These are phyloP conservation scores for Marasmius fiardii DNA, from an alignment of 1,284 basidiomycete genomes.

Conservation along the genomic window DNA sequence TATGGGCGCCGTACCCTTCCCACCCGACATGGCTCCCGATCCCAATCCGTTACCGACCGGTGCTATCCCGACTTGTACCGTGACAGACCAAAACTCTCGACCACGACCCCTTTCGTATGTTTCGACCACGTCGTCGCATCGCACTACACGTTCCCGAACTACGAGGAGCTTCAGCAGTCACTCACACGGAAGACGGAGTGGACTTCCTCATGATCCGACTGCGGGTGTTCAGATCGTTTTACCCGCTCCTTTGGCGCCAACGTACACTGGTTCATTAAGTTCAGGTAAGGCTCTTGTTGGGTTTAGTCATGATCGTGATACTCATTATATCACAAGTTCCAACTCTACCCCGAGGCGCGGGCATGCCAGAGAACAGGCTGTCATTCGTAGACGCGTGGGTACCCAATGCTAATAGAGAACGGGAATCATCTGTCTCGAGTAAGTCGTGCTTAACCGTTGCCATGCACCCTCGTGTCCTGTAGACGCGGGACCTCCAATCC, in stretches of 20 bases:
- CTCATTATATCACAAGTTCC: background rate
- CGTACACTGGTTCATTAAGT: background rate
- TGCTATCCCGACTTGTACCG: background rate
- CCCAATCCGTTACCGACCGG: background rate
- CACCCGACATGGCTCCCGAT: background rate
- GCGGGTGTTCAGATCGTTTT: background rate
- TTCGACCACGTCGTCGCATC: background rate
- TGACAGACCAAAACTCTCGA: background rate
- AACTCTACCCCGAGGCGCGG: background rate
- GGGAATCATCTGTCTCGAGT: background rate
- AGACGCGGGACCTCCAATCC: too few species aligned
- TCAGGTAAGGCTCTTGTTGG: background rate
- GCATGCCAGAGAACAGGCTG: background rate
- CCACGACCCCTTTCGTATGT: background rate
- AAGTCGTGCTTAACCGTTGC: background rate
- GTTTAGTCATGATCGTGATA: too few species aligned
- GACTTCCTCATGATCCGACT: background rate
- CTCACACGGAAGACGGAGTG: background rate
- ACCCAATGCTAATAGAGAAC: background rate
- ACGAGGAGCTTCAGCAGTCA: background rate
- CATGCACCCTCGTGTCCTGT: too few species aligned
- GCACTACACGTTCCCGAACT: background rate
- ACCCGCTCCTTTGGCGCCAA: background rate
- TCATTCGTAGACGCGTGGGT: slow-evolving; percentile 1
- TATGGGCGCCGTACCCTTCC: background rate